A percentile compares a stretch with the other conserved stretches of the same genome.
Evolutionary conservation across 768 basidiomycete genomes (phyloP).

Genomic region (Lepiota brunneoincarnata): DNA sequence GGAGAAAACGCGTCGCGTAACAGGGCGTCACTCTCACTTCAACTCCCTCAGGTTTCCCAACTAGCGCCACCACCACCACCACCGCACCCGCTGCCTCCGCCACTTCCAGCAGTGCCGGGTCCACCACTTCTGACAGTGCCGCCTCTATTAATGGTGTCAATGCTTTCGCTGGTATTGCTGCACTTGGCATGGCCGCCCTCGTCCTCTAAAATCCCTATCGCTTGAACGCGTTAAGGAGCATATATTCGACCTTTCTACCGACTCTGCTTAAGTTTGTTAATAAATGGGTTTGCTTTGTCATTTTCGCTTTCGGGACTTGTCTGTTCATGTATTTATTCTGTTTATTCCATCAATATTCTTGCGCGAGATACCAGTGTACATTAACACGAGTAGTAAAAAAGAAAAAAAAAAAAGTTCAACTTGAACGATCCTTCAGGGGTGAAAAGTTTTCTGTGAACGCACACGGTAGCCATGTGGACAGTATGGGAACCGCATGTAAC

Average conservation of each 20-base stretch:
- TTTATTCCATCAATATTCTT: too few relatives aligned
- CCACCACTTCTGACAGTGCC: slow-evolving; percentile 11
- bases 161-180: slow-evolving; percentile 38
- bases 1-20: slow-evolving; percentile 7
- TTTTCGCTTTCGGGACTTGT: too few relatives aligned
- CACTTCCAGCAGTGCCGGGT: slow-evolving; percentile 6
- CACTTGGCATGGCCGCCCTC: slow-evolving; percentile 41
- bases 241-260: not conserved
- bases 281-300: too few relatives aligned
- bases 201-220: slow-evolving; percentile 32
- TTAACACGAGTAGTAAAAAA: too few relatives aligned
- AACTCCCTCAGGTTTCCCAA: slow-evolving; percentile 14
- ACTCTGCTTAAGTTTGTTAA: not conserved
- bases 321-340: too few relatives aligned
- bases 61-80: slow-evolving; percentile 12
- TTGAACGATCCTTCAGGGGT: too few relatives aligned
- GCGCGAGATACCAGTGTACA: too few relatives aligned
- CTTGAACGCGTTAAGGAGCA: not conserved
- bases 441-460: too few relatives aligned
- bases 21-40: slow-evolving; percentile 55
- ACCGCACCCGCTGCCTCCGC: slow-evolving; percentile 14
- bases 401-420: too few relatives aligned
- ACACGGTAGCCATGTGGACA: too few relatives aligned
- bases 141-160: slow-evolving; percentile 25
- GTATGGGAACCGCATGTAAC: too few relatives aligned